Base-by-base conservation (phyloP, 306 rosid species). In the Ochetophila trinervis region DNA sequence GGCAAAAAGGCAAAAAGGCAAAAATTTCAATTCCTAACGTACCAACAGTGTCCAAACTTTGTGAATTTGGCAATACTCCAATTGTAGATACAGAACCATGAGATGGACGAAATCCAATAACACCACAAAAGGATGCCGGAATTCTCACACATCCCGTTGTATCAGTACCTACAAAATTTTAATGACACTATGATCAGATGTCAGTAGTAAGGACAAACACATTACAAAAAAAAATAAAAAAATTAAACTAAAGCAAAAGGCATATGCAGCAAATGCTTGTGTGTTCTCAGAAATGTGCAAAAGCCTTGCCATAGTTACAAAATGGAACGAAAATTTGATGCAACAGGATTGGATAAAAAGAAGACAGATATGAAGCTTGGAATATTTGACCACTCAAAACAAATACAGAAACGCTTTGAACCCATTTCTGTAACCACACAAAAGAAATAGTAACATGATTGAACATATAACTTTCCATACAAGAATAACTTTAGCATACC, bases 21-120 rank as follows among this genome's bases (percentile, higher is more conserved):
- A 66, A 50, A n/a, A 32, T 66, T 11, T 45, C 37, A 64, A 49
- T 68, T 60, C 51, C 60, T 58, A 27, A 60, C 92, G 59, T 85
- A 90, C 97, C 97, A 80, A 90, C 79, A 64, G 92, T 66, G 42
- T 90, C 97, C 68, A 90, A 74, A 80, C 92, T 87, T 61, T 82
- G 95, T 18, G 97, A 80, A 73, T 87, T 86, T 23, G 95, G 84
- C 65, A 85, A 74, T 76, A 87, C 88, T 67, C 92, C 89, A 37
- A 82, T 71, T 72, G 83, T 55, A 12, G 95, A 79, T 53, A 82
- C 70, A 73, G 84, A 82, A 72, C 97, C 97, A 51, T 87, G 90
- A 56, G 97, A 87, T 14, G 97, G 86, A 42, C 97, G 87, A 69
- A 72, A 90, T 55, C 92, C 92, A 80, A 90, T 62, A 71, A 87